Evolutionary conservation across 176 grass and related monocot species (phyloP), one percentile per base, ranked within the genome.

Genomic region (Oryza longistaminata): DNA sequence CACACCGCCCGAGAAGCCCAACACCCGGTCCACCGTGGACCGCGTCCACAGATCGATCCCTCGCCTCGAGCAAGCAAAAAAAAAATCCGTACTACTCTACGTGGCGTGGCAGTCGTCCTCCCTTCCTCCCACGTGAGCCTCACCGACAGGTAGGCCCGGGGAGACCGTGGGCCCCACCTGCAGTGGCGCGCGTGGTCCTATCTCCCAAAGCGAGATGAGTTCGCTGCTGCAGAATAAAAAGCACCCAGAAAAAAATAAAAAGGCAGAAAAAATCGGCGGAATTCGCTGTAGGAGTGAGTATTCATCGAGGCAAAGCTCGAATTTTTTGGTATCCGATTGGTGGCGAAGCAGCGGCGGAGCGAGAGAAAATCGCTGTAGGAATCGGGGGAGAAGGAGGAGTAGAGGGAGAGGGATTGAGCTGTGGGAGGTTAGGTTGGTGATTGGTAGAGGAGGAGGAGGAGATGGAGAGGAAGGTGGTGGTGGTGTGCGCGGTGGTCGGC

Each of bases 391-490:
- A 9, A 4, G 68, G 33, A 50, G 66, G 17, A 37, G 21, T 34
- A 12, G 62, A 42, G 22, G 40, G 29, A 31, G 29, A 2, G 2
- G 29, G 45, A 70, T 64, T 71, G 58, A 15, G 65, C 45, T 7
- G 64, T 25, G 26, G 26, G 22, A 26, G 22, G 42, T 26, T 0
- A 8, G 55, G 60, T 22, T 0, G 43, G 43, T 1, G 0, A 29
- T 13, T 17, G 34, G 22, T 6, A n/a, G 0, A 6, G 40, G 6
- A 26, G 8, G 34, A 39, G 33, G 11, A 22, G 46, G 44, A 12
- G 80, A 96, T 96, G 96, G 96, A 99, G 90, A 90, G 86, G 64
- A 99, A 94, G 49, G 91, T 86, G 22, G 50, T 91, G 58, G 60
- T 65, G 72, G 92, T 94, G 66, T 94, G 96, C 84, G 75, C 66